Base-by-base conservation (phyloP, 306 rosid genomes). In the Lathyrus sativus region DNA sequence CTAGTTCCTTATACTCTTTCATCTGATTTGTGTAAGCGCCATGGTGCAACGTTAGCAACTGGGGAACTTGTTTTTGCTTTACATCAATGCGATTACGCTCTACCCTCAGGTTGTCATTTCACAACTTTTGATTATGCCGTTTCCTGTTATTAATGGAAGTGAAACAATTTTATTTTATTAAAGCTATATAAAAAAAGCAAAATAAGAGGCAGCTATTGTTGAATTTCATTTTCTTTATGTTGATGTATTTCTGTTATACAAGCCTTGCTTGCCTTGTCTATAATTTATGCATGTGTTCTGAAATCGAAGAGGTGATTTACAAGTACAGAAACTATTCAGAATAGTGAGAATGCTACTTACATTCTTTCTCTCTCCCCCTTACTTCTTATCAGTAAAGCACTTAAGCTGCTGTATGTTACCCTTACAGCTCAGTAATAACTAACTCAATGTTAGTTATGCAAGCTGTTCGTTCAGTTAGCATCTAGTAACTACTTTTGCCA, bases 21-120 rank as follows among this genome's bases (percentile, higher is more conserved):
- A 65, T 76, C 99, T 71, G 99, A 93, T 79, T 74, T 93, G 76
- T 88, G 99, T 90, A 88, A 76, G 95, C 96, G 97, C 66, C 97
- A 90, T 82, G 99, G 99, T 63, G 88, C 97, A 43, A 93, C 96
- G 0, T 68, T 88, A 79, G 97, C 99, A 57, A 68, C 78, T 14
- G 97, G 96, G 55, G 95, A 90, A 82, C 84, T 90, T 70, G 95
- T 85, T 84, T 80, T 85, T 24, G 89, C 90, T 42, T 82, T 90
- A 48, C 87, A 88, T 74, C 86, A 65, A 46, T 84, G 91, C 86
- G 84, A 62, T 74, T 83, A 58, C 67, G 61, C 80, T 78, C 85
- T 93, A 57, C 65, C 95, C 54, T 60, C 87, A 74, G 97, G 99
- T 93, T 70, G 43, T 79, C 78, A 55, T 51, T 66, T 71, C 67